These are phyloP conservation scores for Begonia peltatifolia DNA, from an alignment of 306 rosid species.

Conservation along the genomic window DNA sequence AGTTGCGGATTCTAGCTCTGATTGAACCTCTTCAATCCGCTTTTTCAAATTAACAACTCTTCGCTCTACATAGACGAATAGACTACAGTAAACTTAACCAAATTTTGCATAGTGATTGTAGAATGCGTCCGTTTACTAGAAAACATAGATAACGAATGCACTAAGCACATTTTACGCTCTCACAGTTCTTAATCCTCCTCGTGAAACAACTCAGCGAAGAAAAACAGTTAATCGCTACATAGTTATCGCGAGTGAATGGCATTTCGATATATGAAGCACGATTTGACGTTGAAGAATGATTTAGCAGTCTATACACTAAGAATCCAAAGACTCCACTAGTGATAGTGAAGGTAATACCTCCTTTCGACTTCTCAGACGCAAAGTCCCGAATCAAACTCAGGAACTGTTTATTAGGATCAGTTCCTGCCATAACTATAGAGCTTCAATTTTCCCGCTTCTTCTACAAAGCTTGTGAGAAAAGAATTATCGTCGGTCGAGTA, in stretches of 20 bases:
- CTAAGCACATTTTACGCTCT: not conserved
- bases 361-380: slow-evolving; percentile 67
- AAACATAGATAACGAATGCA: not conserved
- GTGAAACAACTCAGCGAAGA: not conserved
- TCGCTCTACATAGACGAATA: slow-evolving; percentile 32
- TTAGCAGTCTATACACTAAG: slow-evolving; percentile 4
- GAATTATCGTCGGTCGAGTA: too few relatives aligned
- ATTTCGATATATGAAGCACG: not conserved
- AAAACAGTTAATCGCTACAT: not conserved
- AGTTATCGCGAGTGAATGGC: not conserved
- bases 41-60: slow-evolving; percentile 51
- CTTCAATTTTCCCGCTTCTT: slow-evolving; percentile 9
- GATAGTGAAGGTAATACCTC: slow-evolving; percentile 33
- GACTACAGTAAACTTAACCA: not conserved
- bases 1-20: slow-evolving; percentile 29
- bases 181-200: not conserved
- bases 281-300: not conserved
- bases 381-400: slow-evolving; percentile 46
- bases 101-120: not conserved
- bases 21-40: slow-evolving; percentile 43
- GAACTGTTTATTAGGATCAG: slow-evolving; percentile 48
- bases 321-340: slow-evolving; percentile 3
- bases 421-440: slow-evolving; percentile 41
- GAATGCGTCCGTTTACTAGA: not conserved
- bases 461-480: not conserved